Evolutionary conservation across 257 asterid genomes (phyloP).

Genomic region (Cruciata laevipes): DNA sequence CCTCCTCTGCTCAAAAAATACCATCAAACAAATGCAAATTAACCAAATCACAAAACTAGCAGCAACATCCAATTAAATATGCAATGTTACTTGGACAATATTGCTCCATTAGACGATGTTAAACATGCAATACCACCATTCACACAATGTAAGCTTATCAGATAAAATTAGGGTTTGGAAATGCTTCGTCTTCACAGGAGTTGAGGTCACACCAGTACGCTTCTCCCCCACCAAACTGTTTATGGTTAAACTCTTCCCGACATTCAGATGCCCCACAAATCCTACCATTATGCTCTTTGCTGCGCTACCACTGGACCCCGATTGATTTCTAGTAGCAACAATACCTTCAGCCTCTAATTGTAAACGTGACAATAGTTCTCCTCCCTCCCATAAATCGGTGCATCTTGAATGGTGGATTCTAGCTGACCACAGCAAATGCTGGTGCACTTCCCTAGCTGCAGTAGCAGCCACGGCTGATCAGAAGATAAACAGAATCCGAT

Average conservation of each 20-base stretch:
- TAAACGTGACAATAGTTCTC: slow-evolving; percentile 68
- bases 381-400: slow-evolving; percentile 64
- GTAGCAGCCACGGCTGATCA: slow-evolving; percentile 99
- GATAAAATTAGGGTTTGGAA: slow-evolving; percentile 87
- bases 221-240: slow-evolving; percentile 93
- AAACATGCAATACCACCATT: slow-evolving; percentile 28
- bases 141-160: slow-evolving; percentile 80
- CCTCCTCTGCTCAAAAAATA: no score
- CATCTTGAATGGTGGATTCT: slow-evolving; percentile 38
- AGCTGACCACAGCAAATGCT: slow-evolving; percentile 20
- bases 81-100: no score
- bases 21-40: no score
- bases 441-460: slow-evolving; percentile 50
- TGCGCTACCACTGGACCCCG: slow-evolving; percentile 22
- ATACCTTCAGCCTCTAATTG: slow-evolving; percentile 84
- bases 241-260: slow-evolving; percentile 93
- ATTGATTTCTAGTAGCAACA: slow-evolving; percentile 42
- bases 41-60: no score
- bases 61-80: no score
- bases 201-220: slow-evolving; percentile 91
- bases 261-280: slow-evolving; percentile 95
- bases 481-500: slow-evolving; percentile 75
- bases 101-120: no score
- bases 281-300: slow-evolving; percentile 60
- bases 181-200: slow-evolving; percentile 97